phyloP scores from a whole-genome alignment of 768 basidiomycete species.

The Rhizopogon sp. region DNA sequence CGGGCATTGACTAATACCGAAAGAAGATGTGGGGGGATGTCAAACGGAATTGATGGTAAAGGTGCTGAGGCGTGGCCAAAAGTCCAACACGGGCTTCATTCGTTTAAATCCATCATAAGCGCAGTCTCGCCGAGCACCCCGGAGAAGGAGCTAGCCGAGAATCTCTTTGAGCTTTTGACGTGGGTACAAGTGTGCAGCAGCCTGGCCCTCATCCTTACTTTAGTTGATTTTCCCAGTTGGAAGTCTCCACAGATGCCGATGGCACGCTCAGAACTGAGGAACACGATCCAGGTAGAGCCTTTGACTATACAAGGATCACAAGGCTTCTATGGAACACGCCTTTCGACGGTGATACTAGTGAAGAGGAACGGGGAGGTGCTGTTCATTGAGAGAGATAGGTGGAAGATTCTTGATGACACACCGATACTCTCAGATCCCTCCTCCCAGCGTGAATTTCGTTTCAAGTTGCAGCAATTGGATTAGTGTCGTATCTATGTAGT shows the following conservation, averaged over 20 bases:
- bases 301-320: slow-evolving; percentile 22
- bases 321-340: slow-evolving; percentile 59
- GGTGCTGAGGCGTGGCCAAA: slow-evolving; percentile 71
- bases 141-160: slow-evolving; percentile 51
- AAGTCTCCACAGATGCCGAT: slow-evolving; percentile 38
- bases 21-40: slow-evolving; percentile 52
- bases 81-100: slow-evolving; percentile 50
- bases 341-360: slow-evolving; percentile 69
- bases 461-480: slow-evolving; percentile 28
- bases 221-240: slow-evolving; percentile 36
- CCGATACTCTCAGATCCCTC: slow-evolving; percentile 33
- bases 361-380: slow-evolving; percentile 51
- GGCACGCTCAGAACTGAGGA: slow-evolving; percentile 49
- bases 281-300: slow-evolving; percentile 63
- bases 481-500: slow-evolving; percentile 16
- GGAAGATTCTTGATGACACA: slow-evolving; percentile 42
- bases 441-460: slow-evolving; percentile 49
- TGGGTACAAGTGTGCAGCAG: slow-evolving; percentile 34
- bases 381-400: slow-evolving; percentile 72
- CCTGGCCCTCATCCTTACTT: slow-evolving; percentile 3
- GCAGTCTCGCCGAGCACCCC: slow-evolving; percentile 28
- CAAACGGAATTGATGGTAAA: slow-evolving; percentile 69
- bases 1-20: slow-evolving; percentile 51
- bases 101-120: slow-evolving; percentile 41
- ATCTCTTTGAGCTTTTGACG: slow-evolving; percentile 65